Percentiles rank a stretch among this genome's conserved stretches.
Evolutionary conservation across 2,329 filamentous ascomycete genomes (phyloP).

Genomic region (Pezicula carpinea): DNA sequence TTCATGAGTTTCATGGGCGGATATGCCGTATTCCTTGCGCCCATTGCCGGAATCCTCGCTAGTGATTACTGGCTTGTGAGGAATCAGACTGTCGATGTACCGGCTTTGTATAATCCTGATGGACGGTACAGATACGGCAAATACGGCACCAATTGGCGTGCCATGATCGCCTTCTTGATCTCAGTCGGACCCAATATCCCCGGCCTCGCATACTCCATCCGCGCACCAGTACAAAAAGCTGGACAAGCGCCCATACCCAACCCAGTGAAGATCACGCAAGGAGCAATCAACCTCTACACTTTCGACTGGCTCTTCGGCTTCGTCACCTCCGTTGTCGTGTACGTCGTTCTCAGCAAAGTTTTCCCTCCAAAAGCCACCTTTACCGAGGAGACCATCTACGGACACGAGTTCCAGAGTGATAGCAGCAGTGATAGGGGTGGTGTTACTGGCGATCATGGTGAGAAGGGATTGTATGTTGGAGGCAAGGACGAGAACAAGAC

Average conservation of each 20-base stretch:
- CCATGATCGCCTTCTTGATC: slow-evolving; percentile 19
- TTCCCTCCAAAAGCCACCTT: slow-evolving; percentile 47
- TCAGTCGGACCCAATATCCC: slow-evolving; percentile 22
- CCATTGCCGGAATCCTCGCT: slow-evolving; percentile 54
- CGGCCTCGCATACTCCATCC: slow-evolving; percentile 21
- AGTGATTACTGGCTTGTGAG: slow-evolving; percentile 54
- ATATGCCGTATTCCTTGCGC: slow-evolving; percentile 57
- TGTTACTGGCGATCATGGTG: slow-evolving; percentile 7
- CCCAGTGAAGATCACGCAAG: slow-evolving; percentile 31
- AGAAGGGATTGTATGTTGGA: slow-evolving; percentile 1
- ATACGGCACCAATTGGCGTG: slow-evolving; percentile 28
- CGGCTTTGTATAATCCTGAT: slow-evolving; percentile 30
- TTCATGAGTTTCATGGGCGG: slow-evolving; percentile 64
- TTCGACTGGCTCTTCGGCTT: slow-evolving; percentile 67
- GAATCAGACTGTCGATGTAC: slow-evolving; percentile 30
- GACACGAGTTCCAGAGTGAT: slow-evolving; percentile 17
- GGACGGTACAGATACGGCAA: slow-evolving; percentile 21
- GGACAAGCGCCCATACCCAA: background rate
- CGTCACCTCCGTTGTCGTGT: slow-evolving; percentile 48
- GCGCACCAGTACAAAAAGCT: slow-evolving; percentile 1
- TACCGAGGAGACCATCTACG: slow-evolving; percentile 37
- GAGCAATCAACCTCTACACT: slow-evolving; percentile 50
- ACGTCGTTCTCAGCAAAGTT: slow-evolving; percentile 42
- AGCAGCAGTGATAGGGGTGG: background rate
- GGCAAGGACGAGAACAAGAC: background rate